Conservation (phyloP, 192 early-diverging fungal species). For the Funneliformis geosporum region DNA sequence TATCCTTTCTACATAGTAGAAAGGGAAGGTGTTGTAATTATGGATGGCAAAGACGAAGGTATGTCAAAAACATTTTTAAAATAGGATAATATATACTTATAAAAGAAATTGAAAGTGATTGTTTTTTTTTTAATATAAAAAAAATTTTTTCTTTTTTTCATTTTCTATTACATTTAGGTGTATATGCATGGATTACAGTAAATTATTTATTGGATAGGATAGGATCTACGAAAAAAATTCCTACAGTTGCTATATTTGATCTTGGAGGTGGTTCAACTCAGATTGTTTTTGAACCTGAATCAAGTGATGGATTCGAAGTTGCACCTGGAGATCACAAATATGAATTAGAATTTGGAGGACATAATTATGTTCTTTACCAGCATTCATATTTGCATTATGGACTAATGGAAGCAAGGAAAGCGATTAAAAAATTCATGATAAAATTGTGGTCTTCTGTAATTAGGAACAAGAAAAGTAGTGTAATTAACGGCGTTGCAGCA, state of each 20-base stretch:
- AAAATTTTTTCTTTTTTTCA: not conserved
- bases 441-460: conserved; percentile 36
- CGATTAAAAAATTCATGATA: conserved; percentile 60
- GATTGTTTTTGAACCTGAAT: conserved; percentile 91
- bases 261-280: conserved; percentile 97
- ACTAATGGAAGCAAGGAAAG: conserved; percentile 79
- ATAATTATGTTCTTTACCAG: conserved; percentile 85
- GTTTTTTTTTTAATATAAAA: not conserved
- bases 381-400: conserved; percentile 96
- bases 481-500: conserved; percentile 23
- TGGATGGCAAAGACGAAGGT: conserved; percentile 97
- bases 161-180: conserved; percentile 48
- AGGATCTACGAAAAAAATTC: conserved; percentile 48
- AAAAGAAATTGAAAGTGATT: not conserved
- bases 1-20: conserved; percentile 84
- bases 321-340: conserved; percentile 73
- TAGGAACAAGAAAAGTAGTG: conserved; percentile 38
- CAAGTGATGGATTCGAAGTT: conserved; percentile 41
- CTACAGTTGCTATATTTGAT: conserved; percentile 91
- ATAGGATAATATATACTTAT: not conserved
- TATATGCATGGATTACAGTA: conserved; percentile 98
- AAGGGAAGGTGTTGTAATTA: conserved; percentile 78
- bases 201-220: conserved; percentile 83
- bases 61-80: not conserved
- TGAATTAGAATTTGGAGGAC: conserved; percentile 68